A percentile compares a stretch with the other conserved stretches of the same genome.
These are phyloP conservation scores for Myriosclerotinia curreyana DNA, from an alignment of 2,329 filamentous ascomycete genomes.

Conservation along the genomic window DNA sequence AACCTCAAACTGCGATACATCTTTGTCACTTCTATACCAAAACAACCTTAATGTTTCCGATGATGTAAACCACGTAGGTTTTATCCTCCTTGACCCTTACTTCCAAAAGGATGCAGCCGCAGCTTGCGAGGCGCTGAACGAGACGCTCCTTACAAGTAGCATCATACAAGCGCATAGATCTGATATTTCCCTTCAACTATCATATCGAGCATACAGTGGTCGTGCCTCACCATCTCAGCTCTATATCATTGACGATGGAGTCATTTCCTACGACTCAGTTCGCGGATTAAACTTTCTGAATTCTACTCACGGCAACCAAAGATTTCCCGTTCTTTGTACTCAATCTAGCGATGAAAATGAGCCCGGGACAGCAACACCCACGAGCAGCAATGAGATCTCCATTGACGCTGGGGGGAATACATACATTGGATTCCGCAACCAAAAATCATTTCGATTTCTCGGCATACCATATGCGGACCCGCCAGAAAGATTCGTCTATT, in stretches of 20 bases:
- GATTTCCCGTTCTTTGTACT: constrained; percentile 50
- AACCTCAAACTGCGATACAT: constrained; percentile 42
- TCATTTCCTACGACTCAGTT: constrained; percentile 40
- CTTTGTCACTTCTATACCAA: constrained; percentile 51
- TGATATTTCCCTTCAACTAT: constrained; percentile 47
- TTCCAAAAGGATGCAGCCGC: constrained; percentile 41
- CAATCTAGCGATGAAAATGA: constrained; percentile 44
- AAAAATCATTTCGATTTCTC: constrained; percentile 47
- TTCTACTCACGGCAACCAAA: constrained; percentile 30
- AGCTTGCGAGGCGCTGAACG: constrained; percentile 49
- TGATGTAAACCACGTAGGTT: constrained; percentile 51
- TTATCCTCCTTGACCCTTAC: constrained; percentile 48
- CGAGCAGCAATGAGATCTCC: constrained; percentile 42
- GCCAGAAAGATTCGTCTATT: constrained; percentile 40
- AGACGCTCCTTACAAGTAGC: constrained; percentile 45
- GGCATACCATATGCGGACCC: constrained; percentile 35
- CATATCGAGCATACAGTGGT: constrained; percentile 46
- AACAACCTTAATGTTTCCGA: constrained; percentile 55
- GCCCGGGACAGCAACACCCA: constrained; percentile 39
- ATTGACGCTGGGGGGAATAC: constrained; percentile 45
- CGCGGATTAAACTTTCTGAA: constrained; percentile 41
- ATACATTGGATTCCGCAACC: constrained; percentile 51
- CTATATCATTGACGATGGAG: constrained; percentile 46
- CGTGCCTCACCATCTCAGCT: constrained; percentile 40
- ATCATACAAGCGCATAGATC: constrained; percentile 44